These are phyloP conservation scores for Silene latifolia DNA, from an alignment of 148 eudicot species.

Conservation along the genomic window DNA sequence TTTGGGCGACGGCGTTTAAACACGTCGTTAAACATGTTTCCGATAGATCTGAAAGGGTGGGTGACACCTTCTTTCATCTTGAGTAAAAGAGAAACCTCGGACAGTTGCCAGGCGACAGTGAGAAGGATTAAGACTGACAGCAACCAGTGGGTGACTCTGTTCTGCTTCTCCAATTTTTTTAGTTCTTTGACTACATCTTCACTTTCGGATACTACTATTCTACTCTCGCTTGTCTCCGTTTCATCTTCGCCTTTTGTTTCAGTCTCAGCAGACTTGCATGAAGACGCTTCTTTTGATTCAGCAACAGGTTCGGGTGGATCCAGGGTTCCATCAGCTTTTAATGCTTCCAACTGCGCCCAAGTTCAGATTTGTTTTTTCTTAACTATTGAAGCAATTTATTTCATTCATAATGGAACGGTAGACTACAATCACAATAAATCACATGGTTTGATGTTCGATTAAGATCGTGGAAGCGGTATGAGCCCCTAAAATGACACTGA, in stretches of 20 bases:
- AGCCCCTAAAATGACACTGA: too few relatives aligned
- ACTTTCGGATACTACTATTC: neutral
- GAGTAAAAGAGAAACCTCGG: slow-evolving; percentile 49
- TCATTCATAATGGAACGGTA: too few relatives aligned
- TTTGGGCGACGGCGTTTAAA: slow-evolving; percentile 25
- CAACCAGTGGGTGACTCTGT: slow-evolving; percentile 58
- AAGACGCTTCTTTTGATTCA: slow-evolving; percentile 18
- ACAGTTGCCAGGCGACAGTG: slow-evolving; percentile 66
- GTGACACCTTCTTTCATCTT: slow-evolving; percentile 43
- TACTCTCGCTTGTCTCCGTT: neutral
- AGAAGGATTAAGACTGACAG: slow-evolving; percentile 51
- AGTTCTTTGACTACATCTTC: slow-evolving; percentile 51
- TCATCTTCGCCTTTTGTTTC: slow-evolving; percentile 9
- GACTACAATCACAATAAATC: too few relatives aligned
- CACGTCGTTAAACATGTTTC: slow-evolving; percentile 36
- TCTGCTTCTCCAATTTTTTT: slow-evolving; percentile 59
- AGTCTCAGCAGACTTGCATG: slow-evolving; percentile 9
- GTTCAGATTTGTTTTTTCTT: neutral
- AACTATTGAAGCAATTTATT: too few relatives aligned
- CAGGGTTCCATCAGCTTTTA: slow-evolving; percentile 26
- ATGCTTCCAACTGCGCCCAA: slow-evolving; percentile 36
- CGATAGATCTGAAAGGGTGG: slow-evolving; percentile 46
- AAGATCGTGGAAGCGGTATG: too few relatives aligned
- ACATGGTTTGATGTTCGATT: too few relatives aligned
- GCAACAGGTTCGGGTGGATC: slow-evolving; percentile 24